These are phyloP conservation scores for Calonectria leucothoes DNA, from an alignment of 2,329 filamentous ascomycete species.

Conservation along the genomic window DNA sequence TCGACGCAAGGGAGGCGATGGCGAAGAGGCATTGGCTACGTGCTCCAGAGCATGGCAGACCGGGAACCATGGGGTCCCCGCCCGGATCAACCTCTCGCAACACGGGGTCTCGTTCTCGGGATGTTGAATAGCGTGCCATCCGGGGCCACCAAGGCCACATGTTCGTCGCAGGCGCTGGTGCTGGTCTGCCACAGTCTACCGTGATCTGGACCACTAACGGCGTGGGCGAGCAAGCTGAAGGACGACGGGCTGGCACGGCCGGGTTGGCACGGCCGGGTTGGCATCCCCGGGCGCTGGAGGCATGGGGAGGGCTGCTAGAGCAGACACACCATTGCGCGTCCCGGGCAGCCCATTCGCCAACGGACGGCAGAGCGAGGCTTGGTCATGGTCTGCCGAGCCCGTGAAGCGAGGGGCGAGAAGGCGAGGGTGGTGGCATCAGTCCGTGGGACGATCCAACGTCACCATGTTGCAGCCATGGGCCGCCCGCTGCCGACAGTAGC, in stretches of 20 bases:
- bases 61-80: conserved; percentile 18
- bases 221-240: conserved; percentile 10
- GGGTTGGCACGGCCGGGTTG: conserved; percentile 38
- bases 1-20: conserved; percentile 36
- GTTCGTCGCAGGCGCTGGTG: conserved; percentile 33
- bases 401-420: conserved; percentile 1
- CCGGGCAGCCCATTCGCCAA: conserved; percentile 25
- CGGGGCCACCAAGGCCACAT: conserved; percentile 29
- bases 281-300: conserved; percentile 34
- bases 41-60: neutral
- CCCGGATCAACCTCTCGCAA: neutral
- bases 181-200: conserved; percentile 32
- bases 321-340: conserved; percentile 3
- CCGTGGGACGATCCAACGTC: conserved; percentile 36
- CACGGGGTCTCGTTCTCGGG: neutral
- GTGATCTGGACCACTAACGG: conserved; percentile 34
- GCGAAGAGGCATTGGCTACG: conserved; percentile 22
- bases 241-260: conserved; percentile 20
- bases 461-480: conserved; percentile 25
- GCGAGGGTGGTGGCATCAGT: conserved; percentile 9
- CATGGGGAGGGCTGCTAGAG: neutral
- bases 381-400: conserved; percentile 15
- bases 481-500: conserved; percentile 16
- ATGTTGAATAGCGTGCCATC: conserved; percentile 14
- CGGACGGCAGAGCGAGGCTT: neutral